Percentiles rank a stretch among this genome's conserved stretches.
Evolutionary conservation across 2,329 filamentous ascomycete species (phyloP).

Genomic region (Fusarium napiforme): DNA sequence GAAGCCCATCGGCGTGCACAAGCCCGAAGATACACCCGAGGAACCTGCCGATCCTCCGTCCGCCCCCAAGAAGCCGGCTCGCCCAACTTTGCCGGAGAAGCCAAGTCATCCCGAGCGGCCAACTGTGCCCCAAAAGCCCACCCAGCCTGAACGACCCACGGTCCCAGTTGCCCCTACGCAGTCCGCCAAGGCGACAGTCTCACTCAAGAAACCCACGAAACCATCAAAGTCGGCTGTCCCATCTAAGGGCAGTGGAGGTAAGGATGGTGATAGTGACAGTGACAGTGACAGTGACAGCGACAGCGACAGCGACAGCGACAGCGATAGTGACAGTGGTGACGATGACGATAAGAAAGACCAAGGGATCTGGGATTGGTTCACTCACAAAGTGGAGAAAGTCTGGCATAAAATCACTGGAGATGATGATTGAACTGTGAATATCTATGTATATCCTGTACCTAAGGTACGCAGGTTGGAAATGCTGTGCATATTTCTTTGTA

Average conservation of each 20-base stretch:
- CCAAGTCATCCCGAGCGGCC: conserved; percentile 29
- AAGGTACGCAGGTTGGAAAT: not conserved
- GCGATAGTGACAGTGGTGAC: conserved; percentile 26
- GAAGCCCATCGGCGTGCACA: conserved; percentile 70
- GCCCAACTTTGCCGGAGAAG: conserved; percentile 37
- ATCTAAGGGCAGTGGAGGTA: conserved; percentile 22
- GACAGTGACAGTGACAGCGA: not conserved
- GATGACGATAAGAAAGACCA: conserved; percentile 47
- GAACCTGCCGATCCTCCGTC: conserved; percentile 63
- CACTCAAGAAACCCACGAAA: conserved; percentile 32
- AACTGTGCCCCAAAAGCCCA: conserved; percentile 27
- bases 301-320: not conserved
- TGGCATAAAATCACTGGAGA: conserved; percentile 58
- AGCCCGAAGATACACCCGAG: conserved; percentile 58
- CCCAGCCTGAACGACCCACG: conserved; percentile 23
- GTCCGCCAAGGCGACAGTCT: conserved; percentile 33
- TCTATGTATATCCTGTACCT: not conserved
- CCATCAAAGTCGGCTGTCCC: conserved; percentile 27
- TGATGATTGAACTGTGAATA: conserved; percentile 25
- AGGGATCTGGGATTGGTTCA: conserved; percentile 64
- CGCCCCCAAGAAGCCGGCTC: conserved; percentile 27
- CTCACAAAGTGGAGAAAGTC: conserved; percentile 57
- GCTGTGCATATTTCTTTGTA: not conserved
- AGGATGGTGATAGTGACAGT: conserved; percentile 16
- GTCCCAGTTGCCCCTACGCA: conserved; percentile 20